These are phyloP conservation scores for Calonectria hongkongensis DNA, from an alignment of 2,329 filamentous ascomycete species.

Conservation along the genomic window DNA sequence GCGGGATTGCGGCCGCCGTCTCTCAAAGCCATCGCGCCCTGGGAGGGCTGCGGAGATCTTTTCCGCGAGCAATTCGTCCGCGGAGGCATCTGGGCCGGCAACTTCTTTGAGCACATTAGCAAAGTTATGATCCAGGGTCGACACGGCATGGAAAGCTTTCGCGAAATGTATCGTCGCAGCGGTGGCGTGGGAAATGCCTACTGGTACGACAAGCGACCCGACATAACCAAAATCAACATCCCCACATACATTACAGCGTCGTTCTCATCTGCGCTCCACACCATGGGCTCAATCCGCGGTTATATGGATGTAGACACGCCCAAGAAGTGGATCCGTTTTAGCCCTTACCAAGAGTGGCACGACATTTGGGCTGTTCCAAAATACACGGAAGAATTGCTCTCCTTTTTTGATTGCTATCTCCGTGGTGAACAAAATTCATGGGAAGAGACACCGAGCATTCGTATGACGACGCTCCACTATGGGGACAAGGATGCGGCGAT, in stretches of 20 bases:
- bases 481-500: conserved; percentile 52
- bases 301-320: conserved; percentile 60
- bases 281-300: conserved; percentile 55
- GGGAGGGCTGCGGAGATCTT: conserved; percentile 33
- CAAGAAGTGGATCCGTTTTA: conserved; percentile 65
- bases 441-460: conserved; percentile 23
- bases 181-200: conserved; percentile 46
- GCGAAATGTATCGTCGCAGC: conserved; percentile 42
- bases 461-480: conserved; percentile 28
- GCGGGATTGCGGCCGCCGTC: conserved; percentile 20
- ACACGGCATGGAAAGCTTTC: conserved; percentile 48
- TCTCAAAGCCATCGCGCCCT: conserved; percentile 40
- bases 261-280: conserved; percentile 50
- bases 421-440: conserved; percentile 20
- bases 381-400: conserved; percentile 3
- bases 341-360: conserved; percentile 34
- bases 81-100: conserved; percentile 47
- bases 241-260: conserved; percentile 51
- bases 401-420: conserved; percentile 29
- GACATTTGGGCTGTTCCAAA: conserved; percentile 22
- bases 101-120: conserved; percentile 44
- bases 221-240: conserved; percentile 49
- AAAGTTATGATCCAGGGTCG: conserved; percentile 49
- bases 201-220: conserved; percentile 52
- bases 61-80: conserved; percentile 51